Base-by-base conservation (phyloP, 768 basidiomycete genomes). In the Leccinum disarticulatum region DNA sequence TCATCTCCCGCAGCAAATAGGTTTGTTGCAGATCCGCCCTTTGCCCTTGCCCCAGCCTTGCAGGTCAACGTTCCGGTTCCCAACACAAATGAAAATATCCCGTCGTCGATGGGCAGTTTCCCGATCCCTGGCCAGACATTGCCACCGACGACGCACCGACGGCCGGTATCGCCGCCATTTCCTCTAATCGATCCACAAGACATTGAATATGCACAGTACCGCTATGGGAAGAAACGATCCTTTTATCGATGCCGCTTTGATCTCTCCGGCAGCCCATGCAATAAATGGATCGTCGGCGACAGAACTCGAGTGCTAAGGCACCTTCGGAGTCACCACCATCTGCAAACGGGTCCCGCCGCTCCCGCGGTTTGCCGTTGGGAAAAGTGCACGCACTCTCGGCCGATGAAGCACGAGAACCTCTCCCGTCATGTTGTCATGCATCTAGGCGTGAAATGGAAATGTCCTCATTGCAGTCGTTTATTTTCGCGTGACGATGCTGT, bases 401-500 rank as follows among this genome's bases (percentile, higher is more conserved):
- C 54, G 58, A 69, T 73, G 69, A 73, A 70, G 54, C 72, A 70
- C 58, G 72, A 73, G 57, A 73, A 74, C 15, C 71, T 73, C 3
- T 63, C 73, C 2, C 71, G 72, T 9, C 72, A 73, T 47, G 56
- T 73, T 14, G 64, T 73, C 54, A 69, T 57, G 61, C 72, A 73
- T 56, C 52, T 73, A 4, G 66, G 67, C 6, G 66, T 73, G 49
- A 74, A 69, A 55, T 74, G 69, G 71, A 56, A 48, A 52, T 74
- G 72, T 28, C 65, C 66, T 13, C 67, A 67, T 56, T 73, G 72
- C 27, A 55, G 51, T 19, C 61, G 53, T 41, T 58, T 60, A 56
- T 66, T 74, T 22, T 73, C 72, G 54, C 72, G 72, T 60, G 73
- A 74, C 15, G 72, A 73, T 60, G 73, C 72, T 36, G 68, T 73